Percentiles rank a stretch among this genome's conserved stretches.
Conservation (phyloP, 2,329 filamentous ascomycete genomes). For the Cladosporium sp. region DNA sequence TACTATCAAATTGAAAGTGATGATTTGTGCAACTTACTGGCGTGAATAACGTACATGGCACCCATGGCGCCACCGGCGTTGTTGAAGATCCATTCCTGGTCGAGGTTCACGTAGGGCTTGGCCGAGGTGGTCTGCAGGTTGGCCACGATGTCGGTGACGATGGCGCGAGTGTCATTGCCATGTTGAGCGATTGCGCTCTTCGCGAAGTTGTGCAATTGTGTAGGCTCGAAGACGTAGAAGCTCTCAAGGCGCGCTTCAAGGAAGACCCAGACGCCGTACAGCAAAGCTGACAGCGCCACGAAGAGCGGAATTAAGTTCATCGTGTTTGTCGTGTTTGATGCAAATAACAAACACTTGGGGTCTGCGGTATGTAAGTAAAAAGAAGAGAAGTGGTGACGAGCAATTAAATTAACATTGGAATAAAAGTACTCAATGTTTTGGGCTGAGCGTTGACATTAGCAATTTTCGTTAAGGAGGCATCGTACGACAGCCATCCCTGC, state of each 20-base stretch:
- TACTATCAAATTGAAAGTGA: background rate
- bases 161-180: slow-evolving; percentile 71
- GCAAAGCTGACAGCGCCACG: slow-evolving; percentile 56
- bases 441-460: slow-evolving; percentile 8
- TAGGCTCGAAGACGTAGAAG: slow-evolving; percentile 75
- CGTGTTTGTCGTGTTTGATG: background rate
- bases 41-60: slow-evolving; percentile 86
- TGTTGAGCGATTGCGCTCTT: slow-evolving; percentile 66
- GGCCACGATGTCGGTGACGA: slow-evolving; percentile 69
- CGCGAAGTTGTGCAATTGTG: slow-evolving; percentile 69
- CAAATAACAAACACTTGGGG: background rate
- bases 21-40: slow-evolving; percentile 58
- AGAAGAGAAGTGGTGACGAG: background rate
- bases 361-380: background rate
- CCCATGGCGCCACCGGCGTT: slow-evolving; percentile 92
- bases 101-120: slow-evolving; percentile 26
- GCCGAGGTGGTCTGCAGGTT: slow-evolving; percentile 60
- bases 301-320: slow-evolving; percentile 52
- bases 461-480: slow-evolving; percentile 20
- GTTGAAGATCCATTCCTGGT: slow-evolving; percentile 86
- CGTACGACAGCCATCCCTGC: slow-evolving; percentile 21
- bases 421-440: slow-evolving; percentile 1
- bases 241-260: slow-evolving; percentile 56
- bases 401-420: background rate
- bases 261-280: slow-evolving; percentile 57